phyloP scores from a whole-genome alignment of 305 asterid species.

The Euphrasia arctica region DNA sequence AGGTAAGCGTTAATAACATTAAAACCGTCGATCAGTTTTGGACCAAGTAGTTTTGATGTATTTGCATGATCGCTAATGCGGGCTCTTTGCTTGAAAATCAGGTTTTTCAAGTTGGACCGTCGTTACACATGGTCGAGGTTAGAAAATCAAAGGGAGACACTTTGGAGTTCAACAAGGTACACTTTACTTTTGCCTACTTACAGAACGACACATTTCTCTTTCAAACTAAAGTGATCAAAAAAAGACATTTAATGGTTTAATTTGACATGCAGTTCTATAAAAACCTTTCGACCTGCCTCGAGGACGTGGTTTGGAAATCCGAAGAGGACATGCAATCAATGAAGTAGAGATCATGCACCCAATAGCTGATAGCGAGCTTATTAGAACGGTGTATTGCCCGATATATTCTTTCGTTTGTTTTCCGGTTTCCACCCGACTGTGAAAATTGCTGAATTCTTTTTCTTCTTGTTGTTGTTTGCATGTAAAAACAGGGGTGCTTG shows the following conservation, averaged over 20 bases:
- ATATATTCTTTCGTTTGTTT: conserved; percentile 29
- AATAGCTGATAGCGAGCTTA: background rate
- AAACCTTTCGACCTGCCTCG: conserved; percentile 65
- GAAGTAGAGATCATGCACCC: conserved; percentile 29
- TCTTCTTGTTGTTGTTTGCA: too few species aligned
- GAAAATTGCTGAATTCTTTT: too few species aligned
- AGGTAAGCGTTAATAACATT: conserved; percentile 39
- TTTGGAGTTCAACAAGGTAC: conserved; percentile 62
- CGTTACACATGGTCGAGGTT: conserved; percentile 65
- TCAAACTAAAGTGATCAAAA: too few species aligned
- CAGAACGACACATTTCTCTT: too few species aligned
- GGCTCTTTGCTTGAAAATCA: conserved; percentile 28
- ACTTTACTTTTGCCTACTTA: too few species aligned
- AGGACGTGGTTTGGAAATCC: conserved; percentile 90
- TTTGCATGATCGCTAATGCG: background rate
- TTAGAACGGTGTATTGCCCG: conserved; percentile 8
- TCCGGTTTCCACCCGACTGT: too few species aligned
- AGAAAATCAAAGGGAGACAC: conserved; percentile 54
- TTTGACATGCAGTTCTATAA: conserved; percentile 67
- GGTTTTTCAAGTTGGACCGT: conserved; percentile 93
- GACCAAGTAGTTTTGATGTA: background rate
- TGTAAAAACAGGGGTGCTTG: too few species aligned
- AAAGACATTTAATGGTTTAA: background rate
- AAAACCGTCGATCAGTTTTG: conserved; percentile 2
- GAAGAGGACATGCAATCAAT: conserved; percentile 72